phyloP scores from a whole-genome alignment of 2,329 filamentous ascomycete species.

The Ilyonectria mors-panacis region DNA sequence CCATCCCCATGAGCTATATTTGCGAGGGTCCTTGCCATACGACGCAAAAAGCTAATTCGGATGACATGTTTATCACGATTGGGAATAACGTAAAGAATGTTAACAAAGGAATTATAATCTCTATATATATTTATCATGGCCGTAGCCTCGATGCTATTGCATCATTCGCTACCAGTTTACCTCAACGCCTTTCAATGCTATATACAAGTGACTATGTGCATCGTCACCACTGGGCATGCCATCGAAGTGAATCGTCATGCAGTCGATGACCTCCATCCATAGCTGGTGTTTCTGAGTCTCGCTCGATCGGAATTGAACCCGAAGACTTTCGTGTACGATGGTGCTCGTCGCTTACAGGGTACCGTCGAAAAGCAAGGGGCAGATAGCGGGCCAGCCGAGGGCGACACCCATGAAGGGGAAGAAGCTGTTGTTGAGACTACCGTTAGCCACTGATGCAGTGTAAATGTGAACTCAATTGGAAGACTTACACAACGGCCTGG shows the following conservation, averaged over 20 bases:
- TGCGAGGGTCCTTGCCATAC: not conserved
- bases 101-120: slow-evolving; percentile 49
- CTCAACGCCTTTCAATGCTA: slow-evolving; percentile 50
- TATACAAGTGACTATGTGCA: slow-evolving; percentile 47
- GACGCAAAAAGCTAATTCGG: not conserved
- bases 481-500: slow-evolving; percentile 54
- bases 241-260: slow-evolving; percentile 24
- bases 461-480: not conserved
- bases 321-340: slow-evolving; percentile 20
- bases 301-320: slow-evolving; percentile 35
- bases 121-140: slow-evolving; percentile 45
- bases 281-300: slow-evolving; percentile 36
- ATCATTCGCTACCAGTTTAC: slow-evolving; percentile 44
- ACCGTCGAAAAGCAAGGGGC: slow-evolving; percentile 50
- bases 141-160: slow-evolving; percentile 43
- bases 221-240: slow-evolving; percentile 35
- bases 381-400: slow-evolving; percentile 54
- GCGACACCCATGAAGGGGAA: slow-evolving; percentile 52
- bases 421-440: slow-evolving; percentile 48
- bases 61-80: not conserved
- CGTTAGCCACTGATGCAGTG: slow-evolving; percentile 28
- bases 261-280: slow-evolving; percentile 29
- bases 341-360: slow-evolving; percentile 44
- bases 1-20: not conserved
- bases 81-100: not conserved